These are phyloP conservation scores for Apiotrichum veenhuisii DNA, from an alignment of 1,284 basidiomycete species.

Conservation along the genomic window DNA sequence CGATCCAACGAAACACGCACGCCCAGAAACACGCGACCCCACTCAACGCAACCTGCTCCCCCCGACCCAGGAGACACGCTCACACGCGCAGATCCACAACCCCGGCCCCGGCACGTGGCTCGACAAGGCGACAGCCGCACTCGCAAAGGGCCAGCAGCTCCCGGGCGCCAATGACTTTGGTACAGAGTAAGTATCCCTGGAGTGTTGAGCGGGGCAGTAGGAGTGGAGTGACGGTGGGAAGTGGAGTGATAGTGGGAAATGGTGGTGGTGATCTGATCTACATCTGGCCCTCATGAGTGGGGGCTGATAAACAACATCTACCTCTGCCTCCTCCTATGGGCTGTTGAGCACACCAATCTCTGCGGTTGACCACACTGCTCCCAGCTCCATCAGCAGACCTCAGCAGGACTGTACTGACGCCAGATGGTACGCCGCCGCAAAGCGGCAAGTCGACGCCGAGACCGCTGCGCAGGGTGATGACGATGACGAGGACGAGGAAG, in stretches of 20 bases:
- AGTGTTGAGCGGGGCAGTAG: neutral
- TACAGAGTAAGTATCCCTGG: constrained; percentile 31
- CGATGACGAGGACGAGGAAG: neutral
- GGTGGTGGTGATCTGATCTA: no score
- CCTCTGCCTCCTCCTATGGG: no score
- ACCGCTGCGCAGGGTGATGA: neutral
- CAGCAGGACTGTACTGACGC: neutral
- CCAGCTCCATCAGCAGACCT: neutral
- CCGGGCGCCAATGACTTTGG: constrained; percentile 33
- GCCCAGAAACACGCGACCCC: no score
- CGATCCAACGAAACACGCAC: no score
- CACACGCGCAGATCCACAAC: constrained; percentile 36
- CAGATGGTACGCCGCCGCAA: constrained; percentile 20
- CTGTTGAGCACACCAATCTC: no score
- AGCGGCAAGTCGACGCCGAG: constrained; percentile 1
- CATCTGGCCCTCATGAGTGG: no score
- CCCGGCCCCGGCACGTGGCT: constrained; percentile 50
- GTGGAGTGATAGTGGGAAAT: no score
- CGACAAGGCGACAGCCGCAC: constrained; percentile 47
- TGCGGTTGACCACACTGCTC: no score
- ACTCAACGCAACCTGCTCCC: no score
- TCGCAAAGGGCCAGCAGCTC: constrained; percentile 37
- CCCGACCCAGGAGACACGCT: no score
- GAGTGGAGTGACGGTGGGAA: no score
- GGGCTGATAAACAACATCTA: no score